phyloP scores from a whole-genome alignment of 495 filamentous ascomycete genomes.

The Symbiotaphrina buchneri region DNA sequence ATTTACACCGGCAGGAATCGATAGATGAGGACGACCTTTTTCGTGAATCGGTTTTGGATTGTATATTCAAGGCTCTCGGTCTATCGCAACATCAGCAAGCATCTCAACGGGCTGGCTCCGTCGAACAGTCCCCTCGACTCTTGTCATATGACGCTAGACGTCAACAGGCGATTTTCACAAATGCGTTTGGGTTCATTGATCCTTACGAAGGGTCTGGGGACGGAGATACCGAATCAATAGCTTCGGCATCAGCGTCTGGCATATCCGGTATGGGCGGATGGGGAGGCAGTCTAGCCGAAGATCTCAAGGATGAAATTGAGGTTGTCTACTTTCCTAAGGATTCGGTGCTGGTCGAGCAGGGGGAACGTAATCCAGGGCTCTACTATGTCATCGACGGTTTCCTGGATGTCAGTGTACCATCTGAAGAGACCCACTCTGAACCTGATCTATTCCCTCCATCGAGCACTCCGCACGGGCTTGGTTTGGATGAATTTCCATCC shows the following conservation, averaged over 20 bases:
- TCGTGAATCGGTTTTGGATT: constrained; percentile 75
- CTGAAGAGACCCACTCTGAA: constrained; percentile 19
- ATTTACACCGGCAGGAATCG: constrained; percentile 5
- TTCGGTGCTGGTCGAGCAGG: constrained; percentile 90
- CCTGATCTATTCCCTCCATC: constrained; percentile 12
- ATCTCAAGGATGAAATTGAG: constrained; percentile 80
- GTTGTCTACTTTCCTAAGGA: constrained; percentile 94
- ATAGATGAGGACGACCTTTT: constrained; percentile 65
- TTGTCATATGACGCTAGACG: constrained; percentile 67
- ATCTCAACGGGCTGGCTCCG: constrained; percentile 41
- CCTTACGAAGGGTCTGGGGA: constrained; percentile 64
- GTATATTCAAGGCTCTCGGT: constrained; percentile 88
- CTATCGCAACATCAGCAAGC: constrained; percentile 42
- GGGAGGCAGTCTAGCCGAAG: constrained; percentile 32
- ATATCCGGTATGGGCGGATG: constrained; percentile 26
- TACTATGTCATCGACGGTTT: constrained; percentile 99
- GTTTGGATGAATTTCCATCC: constrained; percentile 20
- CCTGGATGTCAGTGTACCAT: constrained; percentile 66
- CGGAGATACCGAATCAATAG: constrained; percentile 70
- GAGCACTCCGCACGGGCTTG: constrained; percentile 6
- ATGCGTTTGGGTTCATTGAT: constrained; percentile 90
- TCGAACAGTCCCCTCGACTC: constrained; percentile 63
- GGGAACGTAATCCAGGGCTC: constrained; percentile 81
- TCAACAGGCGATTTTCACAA: constrained; percentile 67
- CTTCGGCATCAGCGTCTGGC: constrained; percentile 38